Percentiles rank a stretch among this genome's conserved stretches.
These are phyloP conservation scores for Aspergillus haitiensis DNA, from an alignment of 495 filamentous ascomycete genomes.

Conservation along the genomic window DNA sequence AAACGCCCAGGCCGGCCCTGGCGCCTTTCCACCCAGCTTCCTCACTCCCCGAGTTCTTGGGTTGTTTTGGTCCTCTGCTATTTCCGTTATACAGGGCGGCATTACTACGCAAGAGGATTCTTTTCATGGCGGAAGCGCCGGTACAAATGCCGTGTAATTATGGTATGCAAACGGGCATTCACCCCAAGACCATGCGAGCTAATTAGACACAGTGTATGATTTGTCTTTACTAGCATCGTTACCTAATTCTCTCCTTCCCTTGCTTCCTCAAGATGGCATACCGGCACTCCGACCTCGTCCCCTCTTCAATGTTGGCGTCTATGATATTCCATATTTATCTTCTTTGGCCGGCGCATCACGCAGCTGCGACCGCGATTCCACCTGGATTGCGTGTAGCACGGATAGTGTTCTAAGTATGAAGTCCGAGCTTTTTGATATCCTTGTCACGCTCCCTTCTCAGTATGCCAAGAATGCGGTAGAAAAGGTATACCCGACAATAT, in stretches of 20 bases:
- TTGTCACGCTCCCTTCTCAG: constrained; percentile 73
- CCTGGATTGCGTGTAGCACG: constrained; percentile 94
- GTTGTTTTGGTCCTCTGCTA: constrained; percentile 83
- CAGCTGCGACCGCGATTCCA: constrained; percentile 53
- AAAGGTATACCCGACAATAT: constrained; percentile 73
- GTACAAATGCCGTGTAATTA: constrained; percentile 85
- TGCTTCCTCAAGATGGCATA: constrained; percentile 40
- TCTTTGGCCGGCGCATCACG: constrained; percentile 32
- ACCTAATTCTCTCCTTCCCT: constrained; percentile 63
- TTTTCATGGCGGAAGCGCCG: constrained; percentile 80
- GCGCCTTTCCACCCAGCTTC: constrained; percentile 82
- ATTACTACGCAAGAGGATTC: constrained; percentile 79
- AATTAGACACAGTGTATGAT: constrained; percentile 71
- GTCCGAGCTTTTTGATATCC: constrained; percentile 78
- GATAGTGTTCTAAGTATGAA: constrained; percentile 89
- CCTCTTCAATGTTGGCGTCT: constrained; percentile 86
- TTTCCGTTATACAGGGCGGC: constrained; percentile 92
- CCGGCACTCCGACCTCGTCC: constrained; percentile 70
- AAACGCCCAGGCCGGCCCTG: constrained; percentile 67
- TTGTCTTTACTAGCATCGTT: constrained; percentile 86
- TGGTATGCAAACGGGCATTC: constrained; percentile 52
- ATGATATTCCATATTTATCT: constrained; percentile 81
- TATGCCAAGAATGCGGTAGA: constrained; percentile 57
- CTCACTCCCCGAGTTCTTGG: constrained; percentile 72
- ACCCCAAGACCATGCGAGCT: constrained; percentile 6